Conservation (phyloP, 2,329 filamentous ascomycete species). For the Ophiognomonia clavigignenti-juglandacearum region DNA sequence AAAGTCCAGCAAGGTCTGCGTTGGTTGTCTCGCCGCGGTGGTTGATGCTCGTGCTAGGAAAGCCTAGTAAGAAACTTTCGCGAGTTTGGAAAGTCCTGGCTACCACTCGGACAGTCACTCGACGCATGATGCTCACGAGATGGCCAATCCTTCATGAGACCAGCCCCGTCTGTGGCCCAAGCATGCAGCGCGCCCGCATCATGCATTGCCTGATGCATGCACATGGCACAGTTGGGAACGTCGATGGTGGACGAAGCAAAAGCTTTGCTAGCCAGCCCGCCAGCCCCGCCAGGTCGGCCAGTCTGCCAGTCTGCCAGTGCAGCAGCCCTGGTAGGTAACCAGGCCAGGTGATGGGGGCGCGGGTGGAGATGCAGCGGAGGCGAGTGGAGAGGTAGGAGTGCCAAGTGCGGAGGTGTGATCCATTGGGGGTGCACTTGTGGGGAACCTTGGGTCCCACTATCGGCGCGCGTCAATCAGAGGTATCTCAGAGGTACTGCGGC, state of each 20-base stretch:
- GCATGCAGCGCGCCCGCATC: too few species aligned
- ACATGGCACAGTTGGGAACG: neutral
- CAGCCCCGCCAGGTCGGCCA: too few species aligned
- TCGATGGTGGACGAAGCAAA: too few species aligned
- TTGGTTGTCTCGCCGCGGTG: neutral
- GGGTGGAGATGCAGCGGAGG: neutral
- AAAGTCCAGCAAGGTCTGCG: neutral
- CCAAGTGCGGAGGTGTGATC: neutral
- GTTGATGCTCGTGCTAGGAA: constrained; percentile 9
- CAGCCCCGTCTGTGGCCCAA: too few species aligned
- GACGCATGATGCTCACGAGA: constrained; percentile 10
- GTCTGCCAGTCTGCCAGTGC: neutral
- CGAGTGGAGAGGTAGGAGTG: neutral
- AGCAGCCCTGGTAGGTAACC: neutral
- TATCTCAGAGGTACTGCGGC: neutral
- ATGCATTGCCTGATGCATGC: neutral
- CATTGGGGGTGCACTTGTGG: neutral
- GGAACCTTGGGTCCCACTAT: neutral
- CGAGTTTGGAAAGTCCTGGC: neutral
- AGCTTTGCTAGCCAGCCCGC: too few species aligned
- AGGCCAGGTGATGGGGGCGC: neutral
- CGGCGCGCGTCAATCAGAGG: neutral
- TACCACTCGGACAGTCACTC: neutral
- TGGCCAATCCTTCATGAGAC: constrained; percentile 1
- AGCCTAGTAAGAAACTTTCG: constrained; percentile 8